phyloP scores from a whole-genome alignment of 345 rosid species.

The Hibiscus syriacus region DNA sequence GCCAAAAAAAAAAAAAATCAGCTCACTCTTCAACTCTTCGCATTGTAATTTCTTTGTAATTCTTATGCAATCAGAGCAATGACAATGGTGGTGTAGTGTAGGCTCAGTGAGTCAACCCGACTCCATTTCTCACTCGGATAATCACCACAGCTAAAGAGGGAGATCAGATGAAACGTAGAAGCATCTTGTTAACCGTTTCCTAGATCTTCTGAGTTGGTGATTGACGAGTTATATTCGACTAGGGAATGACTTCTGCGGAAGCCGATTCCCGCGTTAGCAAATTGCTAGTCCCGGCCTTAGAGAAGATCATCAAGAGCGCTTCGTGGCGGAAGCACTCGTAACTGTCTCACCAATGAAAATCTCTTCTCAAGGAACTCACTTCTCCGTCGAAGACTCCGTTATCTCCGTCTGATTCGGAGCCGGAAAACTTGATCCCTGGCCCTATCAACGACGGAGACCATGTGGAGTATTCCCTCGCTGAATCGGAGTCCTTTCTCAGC shows the following conservation, averaged over 20 bases:
- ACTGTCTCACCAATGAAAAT: constrained; percentile 88
- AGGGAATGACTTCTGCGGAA: constrained; percentile 99
- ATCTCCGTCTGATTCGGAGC: constrained; percentile 42
- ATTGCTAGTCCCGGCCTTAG: constrained; percentile 68
- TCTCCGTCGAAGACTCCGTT: constrained; percentile 32
- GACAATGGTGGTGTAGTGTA: background rate
- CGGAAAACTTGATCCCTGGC: constrained; percentile 60
- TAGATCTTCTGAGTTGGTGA: constrained; percentile 46
- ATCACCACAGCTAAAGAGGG: background rate
- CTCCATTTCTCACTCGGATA: constrained; percentile 1
- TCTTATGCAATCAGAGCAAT: background rate
- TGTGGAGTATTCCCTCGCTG: constrained; percentile 56
- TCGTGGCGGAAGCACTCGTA: constrained; percentile 98
- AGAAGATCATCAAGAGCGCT: constrained; percentile 79
- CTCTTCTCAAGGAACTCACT: constrained; percentile 60
- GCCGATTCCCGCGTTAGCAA: constrained; percentile 91
- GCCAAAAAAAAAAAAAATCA: background rate
- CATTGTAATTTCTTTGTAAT: background rate
- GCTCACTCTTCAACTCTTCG: background rate
- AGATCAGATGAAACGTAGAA: constrained; percentile 1
- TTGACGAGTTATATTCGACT: constrained; percentile 25
- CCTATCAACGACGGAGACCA: constrained; percentile 80
- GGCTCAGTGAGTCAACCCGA: constrained; percentile 8
- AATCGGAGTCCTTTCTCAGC: constrained; percentile 78
- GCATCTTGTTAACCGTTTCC: constrained; percentile 1